Percentiles rank a stretch among this genome's conserved stretches.
These are phyloP conservation scores for Acaromyces ingoldii DNA, from an alignment of 1,284 basidiomycete genomes.

Conservation along the genomic window DNA sequence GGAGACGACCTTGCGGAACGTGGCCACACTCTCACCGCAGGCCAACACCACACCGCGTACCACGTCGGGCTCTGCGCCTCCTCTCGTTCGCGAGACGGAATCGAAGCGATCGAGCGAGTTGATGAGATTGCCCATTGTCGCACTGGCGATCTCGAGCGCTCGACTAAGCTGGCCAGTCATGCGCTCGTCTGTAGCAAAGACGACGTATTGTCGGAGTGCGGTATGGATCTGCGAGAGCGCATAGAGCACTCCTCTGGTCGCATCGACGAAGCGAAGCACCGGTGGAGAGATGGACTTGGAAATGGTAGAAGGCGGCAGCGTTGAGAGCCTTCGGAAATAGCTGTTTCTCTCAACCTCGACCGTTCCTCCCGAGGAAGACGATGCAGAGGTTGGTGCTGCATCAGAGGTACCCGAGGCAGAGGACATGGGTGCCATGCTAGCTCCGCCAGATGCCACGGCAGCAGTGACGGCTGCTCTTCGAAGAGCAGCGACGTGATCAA, in stretches of 20 bases:
- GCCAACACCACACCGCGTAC: constrained; percentile 76
- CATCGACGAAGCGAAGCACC: constrained; percentile 73
- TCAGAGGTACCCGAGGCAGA: no score
- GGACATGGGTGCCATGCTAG: no score
- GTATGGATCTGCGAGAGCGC: constrained; percentile 87
- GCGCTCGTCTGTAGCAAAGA: constrained; percentile 80
- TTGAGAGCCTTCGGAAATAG: constrained; percentile 81
- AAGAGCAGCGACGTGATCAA: no score
- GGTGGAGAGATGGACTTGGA: constrained; percentile 69
- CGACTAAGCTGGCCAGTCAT: constrained; percentile 73
- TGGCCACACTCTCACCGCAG: constrained; percentile 76
- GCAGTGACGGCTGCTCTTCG: no score
- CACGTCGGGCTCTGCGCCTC: constrained; percentile 61
- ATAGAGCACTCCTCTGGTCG: constrained; percentile 84
- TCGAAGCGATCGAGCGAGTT: constrained; percentile 89
- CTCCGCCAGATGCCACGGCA: no score
- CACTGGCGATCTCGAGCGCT: constrained; percentile 76
- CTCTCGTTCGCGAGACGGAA: constrained; percentile 64
- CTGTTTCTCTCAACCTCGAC: constrained; percentile 63
- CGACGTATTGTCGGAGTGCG: constrained; percentile 80
- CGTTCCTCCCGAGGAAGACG: constrained; percentile 45
- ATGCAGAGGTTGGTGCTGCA: no score
- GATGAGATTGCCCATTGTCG: constrained; percentile 78
- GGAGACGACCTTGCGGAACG: constrained; percentile 79
- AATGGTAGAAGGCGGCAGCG: constrained; percentile 65